phyloP scores from a whole-genome alignment of 1,284 basidiomycete genomes.

The Irpex sp. region DNA sequence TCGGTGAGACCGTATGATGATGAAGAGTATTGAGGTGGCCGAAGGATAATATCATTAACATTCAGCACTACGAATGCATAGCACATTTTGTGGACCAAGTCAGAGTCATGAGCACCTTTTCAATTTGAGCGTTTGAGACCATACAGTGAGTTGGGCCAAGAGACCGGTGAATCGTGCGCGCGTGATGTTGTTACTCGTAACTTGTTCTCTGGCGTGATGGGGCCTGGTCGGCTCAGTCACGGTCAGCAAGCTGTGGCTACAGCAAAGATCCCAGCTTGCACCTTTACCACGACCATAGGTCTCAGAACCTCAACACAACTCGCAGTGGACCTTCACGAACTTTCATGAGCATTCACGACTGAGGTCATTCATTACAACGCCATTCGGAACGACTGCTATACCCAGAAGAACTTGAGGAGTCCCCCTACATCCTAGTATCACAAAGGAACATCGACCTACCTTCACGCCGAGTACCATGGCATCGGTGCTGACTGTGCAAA shows the following conservation, averaged over 20 bases:
- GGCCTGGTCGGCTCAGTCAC: background rate
- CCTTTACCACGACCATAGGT: background rate
- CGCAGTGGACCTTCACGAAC: background rate
- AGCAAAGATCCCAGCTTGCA: background rate
- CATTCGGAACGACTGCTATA: too few relatives aligned
- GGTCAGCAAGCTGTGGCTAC: background rate
- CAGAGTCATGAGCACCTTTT: too few relatives aligned
- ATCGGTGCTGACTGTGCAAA: background rate
- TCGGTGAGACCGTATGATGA: conserved; percentile 43
- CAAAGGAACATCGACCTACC: too few relatives aligned
- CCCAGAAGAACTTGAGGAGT: background rate
- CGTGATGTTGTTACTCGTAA: background rate
- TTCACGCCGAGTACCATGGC: background rate
- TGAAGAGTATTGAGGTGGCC: conserved; percentile 24
- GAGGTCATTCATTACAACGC: background rate
- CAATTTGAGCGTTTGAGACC: too few relatives aligned
- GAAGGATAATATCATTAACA: background rate
- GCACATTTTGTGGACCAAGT: background rate
- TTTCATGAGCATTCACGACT: conserved; percentile 3
- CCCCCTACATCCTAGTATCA: too few relatives aligned
- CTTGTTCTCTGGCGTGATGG: background rate
- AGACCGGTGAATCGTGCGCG: background rate
- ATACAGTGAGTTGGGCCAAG: too few relatives aligned
- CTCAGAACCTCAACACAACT: background rate
- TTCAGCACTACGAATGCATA: background rate